phyloP scores from a whole-genome alignment of 345 rosid species.

The Citrus medica region DNA sequence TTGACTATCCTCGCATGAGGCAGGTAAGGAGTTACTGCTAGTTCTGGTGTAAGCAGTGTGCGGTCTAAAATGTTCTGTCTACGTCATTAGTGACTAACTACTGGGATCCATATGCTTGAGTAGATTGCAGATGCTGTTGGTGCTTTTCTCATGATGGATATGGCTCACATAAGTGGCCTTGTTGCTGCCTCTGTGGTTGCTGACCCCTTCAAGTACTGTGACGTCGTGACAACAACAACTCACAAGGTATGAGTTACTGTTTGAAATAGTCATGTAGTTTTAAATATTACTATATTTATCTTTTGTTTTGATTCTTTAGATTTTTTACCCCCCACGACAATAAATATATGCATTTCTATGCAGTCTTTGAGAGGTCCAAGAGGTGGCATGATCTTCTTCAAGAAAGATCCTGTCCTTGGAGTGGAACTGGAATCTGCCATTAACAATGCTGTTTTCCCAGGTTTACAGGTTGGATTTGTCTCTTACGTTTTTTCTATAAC shows the following conservation, averaged over 20 bases:
- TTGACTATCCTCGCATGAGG: conserved; percentile 91
- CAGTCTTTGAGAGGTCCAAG: conserved; percentile 98
- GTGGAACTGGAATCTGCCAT: conserved; percentile 79
- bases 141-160: conserved; percentile 98
- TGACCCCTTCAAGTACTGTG: conserved; percentile 86
- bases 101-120: conserved; percentile 20
- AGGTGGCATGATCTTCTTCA: conserved; percentile 99
- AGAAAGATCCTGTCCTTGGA: conserved; percentile 70
- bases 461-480: conserved; percentile 61
- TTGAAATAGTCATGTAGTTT: neutral
- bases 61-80: neutral
- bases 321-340: neutral
- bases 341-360: conserved; percentile 4
- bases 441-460: conserved; percentile 95
- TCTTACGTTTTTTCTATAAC: neutral
- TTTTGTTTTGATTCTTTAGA: neutral
- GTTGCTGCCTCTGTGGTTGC: conserved; percentile 91
- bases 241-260: conserved; percentile 56
- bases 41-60: neutral
- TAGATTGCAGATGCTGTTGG: conserved; percentile 93
- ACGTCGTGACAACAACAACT: conserved; percentile 89
- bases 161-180: conserved; percentile 97
- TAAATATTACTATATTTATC: neutral
- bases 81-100: conserved; percentile 15
- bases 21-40: conserved; percentile 46